phyloP scores from a whole-genome alignment of 2,329 filamentous ascomycete genomes.

The Karstenula rhodostoma region DNA sequence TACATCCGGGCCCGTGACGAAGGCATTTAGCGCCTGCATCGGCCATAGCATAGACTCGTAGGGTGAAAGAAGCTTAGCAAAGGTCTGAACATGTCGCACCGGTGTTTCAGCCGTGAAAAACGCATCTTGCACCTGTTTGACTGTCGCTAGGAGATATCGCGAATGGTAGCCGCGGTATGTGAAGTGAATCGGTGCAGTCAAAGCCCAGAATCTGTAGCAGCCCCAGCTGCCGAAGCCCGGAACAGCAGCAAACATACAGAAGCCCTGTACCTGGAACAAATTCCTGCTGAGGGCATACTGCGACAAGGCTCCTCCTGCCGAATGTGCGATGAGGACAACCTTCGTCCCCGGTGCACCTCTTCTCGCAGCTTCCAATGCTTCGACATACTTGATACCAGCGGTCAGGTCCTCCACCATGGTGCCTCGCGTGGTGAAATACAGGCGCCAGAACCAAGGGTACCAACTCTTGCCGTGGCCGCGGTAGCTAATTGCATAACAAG shows the following conservation, averaged over 20 bases:
- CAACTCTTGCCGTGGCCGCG: constrained; percentile 64
- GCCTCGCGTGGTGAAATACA: constrained; percentile 56
- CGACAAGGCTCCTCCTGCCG: constrained; percentile 59
- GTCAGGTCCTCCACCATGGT: constrained; percentile 57
- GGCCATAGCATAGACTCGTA: constrained; percentile 65
- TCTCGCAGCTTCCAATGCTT: constrained; percentile 41
- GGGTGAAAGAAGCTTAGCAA: constrained; percentile 55
- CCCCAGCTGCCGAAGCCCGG: constrained; percentile 54
- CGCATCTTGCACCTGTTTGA: constrained; percentile 56
- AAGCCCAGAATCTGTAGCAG: constrained; percentile 36
- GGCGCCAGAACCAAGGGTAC: constrained; percentile 58
- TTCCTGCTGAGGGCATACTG: constrained; percentile 59
- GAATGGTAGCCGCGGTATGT: constrained; percentile 58
- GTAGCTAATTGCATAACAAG: constrained; percentile 62
- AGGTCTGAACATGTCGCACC: constrained; percentile 50
- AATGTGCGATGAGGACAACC: constrained; percentile 61
- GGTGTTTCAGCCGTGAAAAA: constrained; percentile 61
- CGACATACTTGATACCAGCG: constrained; percentile 48
- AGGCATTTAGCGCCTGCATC: constrained; percentile 56
- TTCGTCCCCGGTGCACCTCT: constrained; percentile 31
- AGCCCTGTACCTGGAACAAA: constrained; percentile 52
- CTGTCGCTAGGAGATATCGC: constrained; percentile 62
- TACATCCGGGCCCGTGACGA: constrained; percentile 54
- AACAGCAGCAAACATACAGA: constrained; percentile 58
- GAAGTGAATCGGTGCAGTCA: constrained; percentile 35